phyloP scores from a whole-genome alignment of 2,329 filamentous ascomycete genomes.

The Penicillium concentricum region DNA sequence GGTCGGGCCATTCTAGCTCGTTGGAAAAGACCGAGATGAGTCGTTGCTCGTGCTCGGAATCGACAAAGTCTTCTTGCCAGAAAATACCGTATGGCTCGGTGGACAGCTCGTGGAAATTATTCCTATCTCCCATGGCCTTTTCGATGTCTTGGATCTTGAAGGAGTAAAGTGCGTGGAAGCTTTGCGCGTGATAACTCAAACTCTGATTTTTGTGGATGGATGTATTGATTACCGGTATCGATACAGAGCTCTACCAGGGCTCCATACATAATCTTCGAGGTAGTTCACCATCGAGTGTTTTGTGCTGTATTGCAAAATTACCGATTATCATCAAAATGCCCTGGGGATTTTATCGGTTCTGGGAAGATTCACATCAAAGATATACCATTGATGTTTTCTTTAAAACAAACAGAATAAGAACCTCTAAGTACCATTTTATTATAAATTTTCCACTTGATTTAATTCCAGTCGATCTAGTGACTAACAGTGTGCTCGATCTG shows the following conservation, averaged over 20 bases:
- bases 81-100: slow-evolving; percentile 29
- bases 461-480: too few species aligned
- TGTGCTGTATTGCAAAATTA: neutral
- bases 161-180: neutral
- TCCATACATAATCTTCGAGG: neutral
- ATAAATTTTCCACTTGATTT: too few species aligned
- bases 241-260: neutral
- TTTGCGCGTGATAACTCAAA: neutral
- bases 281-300: neutral
- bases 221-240: slow-evolving; percentile 4
- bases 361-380: too few species aligned
- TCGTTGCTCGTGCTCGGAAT: slow-evolving; percentile 44
- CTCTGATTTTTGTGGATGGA: neutral
- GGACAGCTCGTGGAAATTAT: slow-evolving; percentile 24
- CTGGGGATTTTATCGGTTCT: too few species aligned
- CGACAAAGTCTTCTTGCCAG: slow-evolving; percentile 52
- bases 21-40: slow-evolving; percentile 49
- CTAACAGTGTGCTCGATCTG: neutral
- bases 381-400: too few species aligned
- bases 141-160: neutral
- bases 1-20: slow-evolving; percentile 50
- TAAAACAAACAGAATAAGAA: too few species aligned
- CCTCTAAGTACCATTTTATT: too few species aligned
- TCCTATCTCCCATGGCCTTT: neutral
- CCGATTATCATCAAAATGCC: neutral